These are phyloP conservation scores for Leptographium wingfieldii DNA, from an alignment of 2,329 filamentous ascomycete genomes.

Conservation along the genomic window DNA sequence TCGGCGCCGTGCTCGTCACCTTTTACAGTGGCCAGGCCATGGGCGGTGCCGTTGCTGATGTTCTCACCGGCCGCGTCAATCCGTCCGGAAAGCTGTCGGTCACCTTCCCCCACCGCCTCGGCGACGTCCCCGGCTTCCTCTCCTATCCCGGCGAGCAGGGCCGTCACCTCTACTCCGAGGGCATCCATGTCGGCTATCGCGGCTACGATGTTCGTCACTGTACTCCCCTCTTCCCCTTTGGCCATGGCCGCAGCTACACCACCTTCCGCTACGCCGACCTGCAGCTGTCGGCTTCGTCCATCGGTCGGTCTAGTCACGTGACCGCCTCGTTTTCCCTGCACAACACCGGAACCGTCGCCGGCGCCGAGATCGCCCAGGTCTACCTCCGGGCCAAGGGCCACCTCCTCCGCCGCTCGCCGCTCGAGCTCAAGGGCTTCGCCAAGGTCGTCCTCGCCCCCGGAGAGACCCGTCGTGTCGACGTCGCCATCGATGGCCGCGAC, in stretches of 20 bases:
- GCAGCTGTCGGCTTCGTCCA: slow-evolving; percentile 2
- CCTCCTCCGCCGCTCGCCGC: neutral
- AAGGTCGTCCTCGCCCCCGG: slow-evolving; percentile 1
- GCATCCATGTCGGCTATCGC: slow-evolving; percentile 68
- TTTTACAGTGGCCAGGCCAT: slow-evolving; percentile 61
- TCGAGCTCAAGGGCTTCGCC: slow-evolving; percentile 3
- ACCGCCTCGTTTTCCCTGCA: slow-evolving; percentile 38
- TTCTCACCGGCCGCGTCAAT: slow-evolving; percentile 48
- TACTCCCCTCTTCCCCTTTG: slow-evolving; percentile 61
- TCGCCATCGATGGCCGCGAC: neutral
- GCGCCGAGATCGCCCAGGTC: slow-evolving; percentile 42
- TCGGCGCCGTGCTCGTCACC: slow-evolving; percentile 54
- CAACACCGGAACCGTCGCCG: slow-evolving; percentile 39
- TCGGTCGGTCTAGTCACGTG: slow-evolving; percentile 11
- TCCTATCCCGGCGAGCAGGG: slow-evolving; percentile 52
- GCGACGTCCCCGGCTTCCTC: slow-evolving; percentile 64
- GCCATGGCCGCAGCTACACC: slow-evolving; percentile 68
- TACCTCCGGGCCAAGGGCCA: neutral
- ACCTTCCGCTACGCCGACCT: slow-evolving; percentile 38
- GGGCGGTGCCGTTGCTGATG: slow-evolving; percentile 54
- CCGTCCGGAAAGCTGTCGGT: slow-evolving; percentile 57
- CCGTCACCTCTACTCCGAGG: slow-evolving; percentile 55
- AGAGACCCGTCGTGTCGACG: neutral
- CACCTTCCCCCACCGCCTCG: slow-evolving; percentile 50
- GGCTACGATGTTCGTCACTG: slow-evolving; percentile 61